phyloP scores from a whole-genome alignment of 495 filamentous ascomycete species.

The Aspergillus mulundensis region DNA sequence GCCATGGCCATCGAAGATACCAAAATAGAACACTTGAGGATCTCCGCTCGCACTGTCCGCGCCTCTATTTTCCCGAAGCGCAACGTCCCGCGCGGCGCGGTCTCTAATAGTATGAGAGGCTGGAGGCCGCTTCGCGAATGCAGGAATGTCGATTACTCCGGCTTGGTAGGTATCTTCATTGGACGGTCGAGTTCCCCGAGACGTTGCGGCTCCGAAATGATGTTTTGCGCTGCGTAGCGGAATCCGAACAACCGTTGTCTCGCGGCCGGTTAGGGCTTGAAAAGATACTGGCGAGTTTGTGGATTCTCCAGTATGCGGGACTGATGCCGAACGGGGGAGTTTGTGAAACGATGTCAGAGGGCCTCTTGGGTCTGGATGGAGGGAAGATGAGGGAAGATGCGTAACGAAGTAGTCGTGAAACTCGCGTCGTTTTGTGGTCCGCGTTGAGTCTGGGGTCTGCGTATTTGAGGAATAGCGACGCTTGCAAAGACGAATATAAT shows the following conservation, averaged over 20 bases:
- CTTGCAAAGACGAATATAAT: slow-evolving; percentile 10
- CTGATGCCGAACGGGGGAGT: slow-evolving; percentile 75
- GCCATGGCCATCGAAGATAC: slow-evolving; percentile 93
- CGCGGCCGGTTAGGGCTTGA: slow-evolving; percentile 58
- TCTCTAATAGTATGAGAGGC: slow-evolving; percentile 56
- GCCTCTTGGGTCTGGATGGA: slow-evolving; percentile 79
- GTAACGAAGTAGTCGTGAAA: slow-evolving; percentile 98
- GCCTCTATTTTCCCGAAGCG: slow-evolving; percentile 42
- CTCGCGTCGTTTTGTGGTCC: slow-evolving; percentile 40
- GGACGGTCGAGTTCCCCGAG: slow-evolving; percentile 73
- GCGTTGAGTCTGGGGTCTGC: slow-evolving; percentile 13
- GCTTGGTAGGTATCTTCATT: slow-evolving; percentile 97
- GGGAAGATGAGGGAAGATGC: slow-evolving; percentile 85
- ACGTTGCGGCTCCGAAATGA: slow-evolving; percentile 79
- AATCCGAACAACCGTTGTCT: slow-evolving; percentile 97
- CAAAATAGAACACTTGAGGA: slow-evolving; percentile 96
- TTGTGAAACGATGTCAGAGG: slow-evolving; percentile 61
- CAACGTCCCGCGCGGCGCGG: slow-evolving; percentile 11
- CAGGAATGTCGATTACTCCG: slow-evolving; percentile 85
- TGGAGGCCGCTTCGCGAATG: slow-evolving; percentile 81
- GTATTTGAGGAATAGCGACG: slow-evolving; percentile 24
- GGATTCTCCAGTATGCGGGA: slow-evolving; percentile 63
- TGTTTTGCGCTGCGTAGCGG: slow-evolving; percentile 91
- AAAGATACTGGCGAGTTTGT: slow-evolving; percentile 53
- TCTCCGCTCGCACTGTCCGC: slow-evolving; percentile 78